Percentiles rank a stretch among this genome's conserved stretches.
Conservation (phyloP, 2,329 filamentous ascomycete genomes). For the Colletotrichum salicis region DNA sequence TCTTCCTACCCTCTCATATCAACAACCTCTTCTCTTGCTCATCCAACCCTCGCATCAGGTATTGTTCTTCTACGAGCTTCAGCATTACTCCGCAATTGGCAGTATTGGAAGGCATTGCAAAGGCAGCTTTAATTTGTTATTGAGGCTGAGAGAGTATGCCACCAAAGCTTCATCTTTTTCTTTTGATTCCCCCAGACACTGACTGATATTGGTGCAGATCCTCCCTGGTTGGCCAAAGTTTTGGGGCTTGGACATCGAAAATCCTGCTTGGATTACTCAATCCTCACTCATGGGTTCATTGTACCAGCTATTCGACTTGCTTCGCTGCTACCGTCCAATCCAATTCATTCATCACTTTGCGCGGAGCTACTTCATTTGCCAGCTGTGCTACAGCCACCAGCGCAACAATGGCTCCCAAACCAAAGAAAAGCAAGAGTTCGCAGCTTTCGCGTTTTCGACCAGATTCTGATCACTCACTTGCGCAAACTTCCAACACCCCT, state of each 20-base stretch:
- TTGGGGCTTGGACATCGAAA: background rate
- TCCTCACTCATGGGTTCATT: background rate
- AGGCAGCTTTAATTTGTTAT: background rate
- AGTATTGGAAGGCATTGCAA: background rate
- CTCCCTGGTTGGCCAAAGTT: background rate
- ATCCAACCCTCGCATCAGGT: background rate
- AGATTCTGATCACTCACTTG: background rate
- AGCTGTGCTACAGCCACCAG: too few species aligned
- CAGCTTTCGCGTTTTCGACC: background rate
- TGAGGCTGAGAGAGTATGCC: background rate
- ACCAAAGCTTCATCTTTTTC: background rate
- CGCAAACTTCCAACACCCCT: background rate
- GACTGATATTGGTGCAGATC: background rate
- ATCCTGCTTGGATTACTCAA: background rate
- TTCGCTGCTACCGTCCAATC: background rate
- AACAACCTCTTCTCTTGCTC: background rate
- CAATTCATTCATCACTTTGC: background rate
- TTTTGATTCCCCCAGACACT: background rate
- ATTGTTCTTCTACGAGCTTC: background rate
- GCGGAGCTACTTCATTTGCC: too few species aligned
- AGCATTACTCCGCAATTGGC: background rate
- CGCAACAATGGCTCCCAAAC: background rate
- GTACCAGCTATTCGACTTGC: background rate
- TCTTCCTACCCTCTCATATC: too few species aligned
- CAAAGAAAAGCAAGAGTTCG: background rate